Base-by-base conservation (phyloP, 2,329 filamentous ascomycete genomes). In the Leptographium radiaticola region DNA sequence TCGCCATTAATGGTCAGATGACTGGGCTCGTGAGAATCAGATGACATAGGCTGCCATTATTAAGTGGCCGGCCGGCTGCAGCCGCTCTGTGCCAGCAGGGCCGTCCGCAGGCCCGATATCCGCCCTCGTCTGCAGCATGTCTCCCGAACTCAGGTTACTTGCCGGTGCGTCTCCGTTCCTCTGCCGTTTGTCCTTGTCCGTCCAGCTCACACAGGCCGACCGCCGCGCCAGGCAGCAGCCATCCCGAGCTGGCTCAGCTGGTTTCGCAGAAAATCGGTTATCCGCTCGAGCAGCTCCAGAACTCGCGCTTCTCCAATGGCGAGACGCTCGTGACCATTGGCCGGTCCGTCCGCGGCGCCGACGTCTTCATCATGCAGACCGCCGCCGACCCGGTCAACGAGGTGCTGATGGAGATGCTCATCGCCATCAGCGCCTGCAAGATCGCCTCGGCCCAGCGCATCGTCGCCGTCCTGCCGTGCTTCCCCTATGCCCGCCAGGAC, bases 281-380 rank as follows among this genome's bases (percentile, higher is more conserved):
- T 25, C 47, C 47, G 18, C 33, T 40, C 5, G 47, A 49, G 36
- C 33, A 33, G 6, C 34, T 49, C 16, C 18, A 44, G 12, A 44
- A 25, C 42, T 44, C 48, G 18, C 48, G 36, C 66, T 89, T 89
- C 71, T 89, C 86, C 50, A 91, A 91, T 68, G 86, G 89, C 64
- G 87, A 91, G 67, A 89, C 86, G 45, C 87, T 84, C 61, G 89
- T 97, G 56, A 95, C 89, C 30, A 93, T 96, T 62, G 90, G 90
- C 66, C 90, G 96, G 74, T 94, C 87, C 59, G 90, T 97, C 53
- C 81, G 91, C 70, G 91, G 96, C 68, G 91, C 96, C 77, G 91
- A 97, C 80, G 89, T 96, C 66, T 96, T 96, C 74, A 94, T 97
- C 64, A 77, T 97, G 57, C 91, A 97, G 71, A 95, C 91, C 48